A percentile compares a stretch with the other conserved stretches of the same genome.
Conservation (phyloP, 306 rosid species). For the Macrotyloma uniflorum region DNA sequence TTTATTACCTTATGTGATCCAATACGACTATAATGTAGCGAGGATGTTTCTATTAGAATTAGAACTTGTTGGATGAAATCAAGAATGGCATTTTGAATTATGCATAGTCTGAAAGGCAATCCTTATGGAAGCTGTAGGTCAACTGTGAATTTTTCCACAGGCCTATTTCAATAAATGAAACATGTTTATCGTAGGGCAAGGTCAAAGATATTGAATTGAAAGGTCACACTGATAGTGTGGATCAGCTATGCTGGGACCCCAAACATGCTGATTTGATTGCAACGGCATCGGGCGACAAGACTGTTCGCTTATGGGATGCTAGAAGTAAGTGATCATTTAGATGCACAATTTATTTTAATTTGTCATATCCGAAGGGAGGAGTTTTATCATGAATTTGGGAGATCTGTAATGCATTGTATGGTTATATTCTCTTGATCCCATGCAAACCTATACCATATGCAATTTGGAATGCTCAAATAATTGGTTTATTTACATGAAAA, state of each 20-base stretch:
- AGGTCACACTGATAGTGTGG: conserved; percentile 99
- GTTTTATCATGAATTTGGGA: conserved; percentile 13
- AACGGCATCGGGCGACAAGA: conserved; percentile 96
- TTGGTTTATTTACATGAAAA: neutral
- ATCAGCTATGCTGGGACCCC: conserved; percentile 99
- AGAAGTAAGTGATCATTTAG: conserved; percentile 69
- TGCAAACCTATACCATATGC: neutral
- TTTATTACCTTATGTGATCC: conserved; percentile 18
- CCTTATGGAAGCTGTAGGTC: neutral
- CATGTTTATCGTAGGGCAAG: conserved; percentile 63
- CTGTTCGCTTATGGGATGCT: conserved; percentile 96
- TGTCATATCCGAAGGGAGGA: neutral
- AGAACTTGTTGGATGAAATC: conserved; percentile 11
- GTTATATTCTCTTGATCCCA: conserved; percentile 25
- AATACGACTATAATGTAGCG: conserved; percentile 2
- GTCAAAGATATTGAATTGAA: conserved; percentile 87
- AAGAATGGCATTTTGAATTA: neutral
- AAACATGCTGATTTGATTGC: conserved; percentile 91
- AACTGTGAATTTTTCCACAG: conserved; percentile 13
- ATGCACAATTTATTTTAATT: conserved; percentile 3
- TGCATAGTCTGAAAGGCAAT: neutral
- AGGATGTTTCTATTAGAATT: conserved; percentile 21
- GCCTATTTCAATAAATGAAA: neutral
- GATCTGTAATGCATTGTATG: neutral
- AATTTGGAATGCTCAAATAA: neutral